Evolutionary conservation across 176 grass and related monocot genomes (phyloP).

Genomic region (Paspalum vaginatum): DNA sequence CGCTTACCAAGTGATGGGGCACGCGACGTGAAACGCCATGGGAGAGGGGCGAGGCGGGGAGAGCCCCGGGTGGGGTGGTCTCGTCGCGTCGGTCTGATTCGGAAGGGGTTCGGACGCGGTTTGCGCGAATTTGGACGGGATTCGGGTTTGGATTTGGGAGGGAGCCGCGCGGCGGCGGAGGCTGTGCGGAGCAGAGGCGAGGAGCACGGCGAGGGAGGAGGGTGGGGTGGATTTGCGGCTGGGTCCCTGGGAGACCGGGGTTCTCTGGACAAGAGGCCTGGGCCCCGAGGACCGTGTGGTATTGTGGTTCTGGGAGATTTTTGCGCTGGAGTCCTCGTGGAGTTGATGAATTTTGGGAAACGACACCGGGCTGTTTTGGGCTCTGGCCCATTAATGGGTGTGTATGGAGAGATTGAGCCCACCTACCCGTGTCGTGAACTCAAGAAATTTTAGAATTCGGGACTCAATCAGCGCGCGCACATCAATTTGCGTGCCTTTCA

Average conservation of each 20-base stretch:
- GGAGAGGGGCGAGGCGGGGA: constrained; percentile 13
- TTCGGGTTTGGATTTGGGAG: constrained; percentile 33
- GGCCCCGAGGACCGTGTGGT: too few species aligned
- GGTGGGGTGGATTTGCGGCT: neutral
- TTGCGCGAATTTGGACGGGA: constrained; percentile 22
- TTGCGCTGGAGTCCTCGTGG: too few species aligned
- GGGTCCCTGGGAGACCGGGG: neutral
- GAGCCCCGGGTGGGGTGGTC: constrained; percentile 5
- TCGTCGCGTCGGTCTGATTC: neutral
- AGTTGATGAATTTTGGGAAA: too few species aligned
- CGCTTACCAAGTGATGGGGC: constrained; percentile 79
- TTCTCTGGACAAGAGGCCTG: constrained; percentile 1
- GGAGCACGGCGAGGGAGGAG: constrained; percentile 31
- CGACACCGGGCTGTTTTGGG: too few species aligned
- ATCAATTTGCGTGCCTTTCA: too few species aligned
- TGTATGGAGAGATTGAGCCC: too few species aligned
- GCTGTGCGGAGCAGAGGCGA: neutral
- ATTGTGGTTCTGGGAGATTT: too few species aligned
- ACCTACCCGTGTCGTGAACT: too few species aligned
- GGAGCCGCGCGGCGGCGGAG: neutral
- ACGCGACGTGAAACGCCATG: constrained; percentile 92
- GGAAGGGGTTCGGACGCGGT: neutral
- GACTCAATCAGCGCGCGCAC: too few species aligned
- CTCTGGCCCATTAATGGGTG: too few species aligned
- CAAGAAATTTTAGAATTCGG: too few species aligned